Conservation (phyloP, 352 stramenopile species). For the Pythium pyrilobum region DNA sequence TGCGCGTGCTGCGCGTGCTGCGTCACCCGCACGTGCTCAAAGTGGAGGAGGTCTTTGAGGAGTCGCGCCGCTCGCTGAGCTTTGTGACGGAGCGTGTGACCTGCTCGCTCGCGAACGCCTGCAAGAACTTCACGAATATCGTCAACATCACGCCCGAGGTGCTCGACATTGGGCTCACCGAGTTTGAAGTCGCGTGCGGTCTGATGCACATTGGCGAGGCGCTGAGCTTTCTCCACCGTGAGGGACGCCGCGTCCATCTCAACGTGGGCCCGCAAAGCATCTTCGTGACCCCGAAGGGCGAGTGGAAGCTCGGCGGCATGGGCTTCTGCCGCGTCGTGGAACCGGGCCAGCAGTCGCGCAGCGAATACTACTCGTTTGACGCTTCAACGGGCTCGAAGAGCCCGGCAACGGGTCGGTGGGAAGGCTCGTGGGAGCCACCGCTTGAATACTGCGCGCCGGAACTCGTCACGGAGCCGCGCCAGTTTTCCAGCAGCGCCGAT, state of each 20-base stretch:
- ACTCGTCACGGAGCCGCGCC: slow-evolving; percentile 72
- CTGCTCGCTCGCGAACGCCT: slow-evolving; percentile 87
- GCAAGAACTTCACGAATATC: slow-evolving; percentile 87
- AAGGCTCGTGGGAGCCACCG: slow-evolving; percentile 75
- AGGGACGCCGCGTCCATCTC: slow-evolving; percentile 83
- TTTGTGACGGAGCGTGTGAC: slow-evolving; percentile 90
- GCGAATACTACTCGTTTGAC: slow-evolving; percentile 76
- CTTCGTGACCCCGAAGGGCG: slow-evolving; percentile 89
- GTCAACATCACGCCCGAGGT: slow-evolving; percentile 83
- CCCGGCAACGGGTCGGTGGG: slow-evolving; percentile 36
- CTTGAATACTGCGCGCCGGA: slow-evolving; percentile 86
- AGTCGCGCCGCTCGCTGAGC: slow-evolving; percentile 75
- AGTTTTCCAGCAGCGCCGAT: slow-evolving; percentile 77
- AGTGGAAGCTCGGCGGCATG: slow-evolving; percentile 91
- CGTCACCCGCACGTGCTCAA: slow-evolving; percentile 88
- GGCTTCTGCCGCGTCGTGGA: slow-evolving; percentile 85
- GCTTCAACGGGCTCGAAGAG: slow-evolving; percentile 47
- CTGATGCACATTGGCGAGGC: slow-evolving; percentile 88
- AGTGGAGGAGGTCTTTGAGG: slow-evolving; percentile 88
- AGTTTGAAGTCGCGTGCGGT: slow-evolving; percentile 85
- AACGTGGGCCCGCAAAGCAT: slow-evolving; percentile 83
- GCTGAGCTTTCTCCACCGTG: slow-evolving; percentile 88
- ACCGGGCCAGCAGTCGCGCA: slow-evolving; percentile 72
- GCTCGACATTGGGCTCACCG: slow-evolving; percentile 80
- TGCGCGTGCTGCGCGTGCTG: slow-evolving; percentile 82